Evolutionary conservation across 345 rosid genomes (phyloP).

Genomic region (Euphorbia lathyris): DNA sequence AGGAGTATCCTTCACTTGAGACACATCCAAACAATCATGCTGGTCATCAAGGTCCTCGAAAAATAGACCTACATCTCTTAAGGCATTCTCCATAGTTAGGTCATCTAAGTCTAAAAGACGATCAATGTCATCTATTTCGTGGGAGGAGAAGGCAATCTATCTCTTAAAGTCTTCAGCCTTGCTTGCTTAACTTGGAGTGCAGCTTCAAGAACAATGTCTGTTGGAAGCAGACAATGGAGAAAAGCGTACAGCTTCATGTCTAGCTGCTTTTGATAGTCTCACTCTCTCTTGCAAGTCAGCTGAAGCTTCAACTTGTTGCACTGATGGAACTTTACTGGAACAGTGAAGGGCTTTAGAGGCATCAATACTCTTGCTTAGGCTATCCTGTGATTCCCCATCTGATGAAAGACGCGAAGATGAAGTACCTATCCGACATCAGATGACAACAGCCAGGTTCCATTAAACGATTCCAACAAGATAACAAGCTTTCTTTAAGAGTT

Average conservation of each 20-base stretch:
- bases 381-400: conserved; percentile 26
- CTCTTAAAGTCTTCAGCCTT: conserved; percentile 38
- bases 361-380: conserved; percentile 17
- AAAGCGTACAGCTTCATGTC: neutral
- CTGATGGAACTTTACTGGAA: conserved; percentile 14
- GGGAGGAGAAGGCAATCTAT: conserved; percentile 18
- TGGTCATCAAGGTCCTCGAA: conserved; percentile 18
- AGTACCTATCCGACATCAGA: conserved; percentile 29
- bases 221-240: conserved; percentile 25
- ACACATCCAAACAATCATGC: conserved; percentile 29
- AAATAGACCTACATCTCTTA: conserved; percentile 50
- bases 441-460: neutral
- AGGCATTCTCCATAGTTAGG: conserved; percentile 44
- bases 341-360: conserved; percentile 12
- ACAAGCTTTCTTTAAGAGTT: neutral
- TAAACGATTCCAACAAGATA: neutral
- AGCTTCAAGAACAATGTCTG: conserved; percentile 49
- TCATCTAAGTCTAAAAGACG: conserved; percentile 43
- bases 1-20: conserved; percentile 49
- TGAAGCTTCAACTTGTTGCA: conserved; percentile 24
- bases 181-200: conserved; percentile 59
- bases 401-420: conserved; percentile 42
- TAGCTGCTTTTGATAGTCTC: conserved; percentile 7
- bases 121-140: conserved; percentile 36
- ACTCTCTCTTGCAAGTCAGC: conserved; percentile 12